A percentile compares a stretch with the other conserved stretches of the same genome.
Evolutionary conservation across 2,329 filamentous ascomycete genomes (phyloP).

Genomic region (Phyllosticta capitalensis): DNA sequence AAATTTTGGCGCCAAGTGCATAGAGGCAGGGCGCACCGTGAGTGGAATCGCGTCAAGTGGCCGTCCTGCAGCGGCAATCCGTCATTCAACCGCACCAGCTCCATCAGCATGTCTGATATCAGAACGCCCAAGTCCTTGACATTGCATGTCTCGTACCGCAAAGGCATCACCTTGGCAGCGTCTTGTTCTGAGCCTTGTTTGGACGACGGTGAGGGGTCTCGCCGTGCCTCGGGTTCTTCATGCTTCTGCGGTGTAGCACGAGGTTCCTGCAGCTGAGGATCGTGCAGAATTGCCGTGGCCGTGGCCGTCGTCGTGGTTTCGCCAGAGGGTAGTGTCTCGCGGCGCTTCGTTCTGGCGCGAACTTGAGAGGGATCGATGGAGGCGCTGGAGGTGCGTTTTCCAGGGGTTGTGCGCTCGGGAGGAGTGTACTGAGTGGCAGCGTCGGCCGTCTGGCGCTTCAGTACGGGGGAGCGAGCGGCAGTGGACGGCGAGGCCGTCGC

Average conservation of each 20-base stretch:
- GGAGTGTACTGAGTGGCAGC: conserved; percentile 47
- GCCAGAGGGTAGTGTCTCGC: conserved; percentile 21
- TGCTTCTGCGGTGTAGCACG: conserved; percentile 2
- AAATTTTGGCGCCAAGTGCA: not conserved
- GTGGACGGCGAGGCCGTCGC: conserved; percentile 15
- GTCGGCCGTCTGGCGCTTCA: conserved; percentile 35
- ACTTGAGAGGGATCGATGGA: conserved; percentile 3
- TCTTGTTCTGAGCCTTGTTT: conserved; percentile 24
- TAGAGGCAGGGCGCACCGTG: conserved; percentile 48
- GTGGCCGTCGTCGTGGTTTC: conserved; percentile 8
- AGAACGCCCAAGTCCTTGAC: conserved; percentile 81
- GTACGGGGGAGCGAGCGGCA: conserved; percentile 12
- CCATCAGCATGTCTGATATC: conserved; percentile 90
- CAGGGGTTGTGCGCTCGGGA: conserved; percentile 21
- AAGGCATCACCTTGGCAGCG: conserved; percentile 51
- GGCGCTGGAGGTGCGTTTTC: conserved; percentile 8
- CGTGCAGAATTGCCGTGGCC: not conserved
- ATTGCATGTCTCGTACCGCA: conserved; percentile 70
- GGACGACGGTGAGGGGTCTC: conserved; percentile 13
- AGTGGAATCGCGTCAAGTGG: conserved; percentile 89
- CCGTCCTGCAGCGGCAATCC: conserved; percentile 74
- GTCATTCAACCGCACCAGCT: conserved; percentile 90
- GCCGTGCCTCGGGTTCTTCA: conserved; percentile 1
- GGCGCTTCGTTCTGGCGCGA: conserved; percentile 19
- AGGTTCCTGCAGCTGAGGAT: not conserved